These are phyloP conservation scores for Sphaerulina populicola DNA, from an alignment of 2,329 filamentous ascomycete species.

Conservation along the genomic window DNA sequence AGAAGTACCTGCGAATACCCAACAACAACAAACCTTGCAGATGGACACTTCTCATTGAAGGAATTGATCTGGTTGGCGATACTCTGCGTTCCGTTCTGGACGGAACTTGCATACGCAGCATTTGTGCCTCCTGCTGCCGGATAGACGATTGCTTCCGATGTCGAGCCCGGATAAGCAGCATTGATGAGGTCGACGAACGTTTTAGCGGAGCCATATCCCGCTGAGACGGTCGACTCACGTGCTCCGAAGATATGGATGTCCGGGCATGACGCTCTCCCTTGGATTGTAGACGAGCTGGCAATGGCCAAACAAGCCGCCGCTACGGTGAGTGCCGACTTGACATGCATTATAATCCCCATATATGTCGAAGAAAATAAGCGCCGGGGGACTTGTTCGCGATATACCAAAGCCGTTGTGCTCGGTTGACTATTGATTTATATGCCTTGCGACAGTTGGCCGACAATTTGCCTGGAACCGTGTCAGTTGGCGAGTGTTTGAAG, in stretches of 20 bases:
- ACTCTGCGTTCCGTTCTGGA: conserved; percentile 43
- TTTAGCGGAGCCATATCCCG: conserved; percentile 35
- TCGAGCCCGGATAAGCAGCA: conserved; percentile 35
- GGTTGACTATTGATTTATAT: background rate
- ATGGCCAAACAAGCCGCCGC: background rate
- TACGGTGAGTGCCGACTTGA: background rate
- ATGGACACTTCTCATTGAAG: conserved; percentile 22
- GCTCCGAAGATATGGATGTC: conserved; percentile 41
- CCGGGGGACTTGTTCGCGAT: background rate
- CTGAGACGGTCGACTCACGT: conserved; percentile 35
- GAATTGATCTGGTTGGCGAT: conserved; percentile 30
- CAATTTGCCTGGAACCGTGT: conserved; percentile 2
- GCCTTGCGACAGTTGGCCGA: background rate
- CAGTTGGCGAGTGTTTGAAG: background rate
- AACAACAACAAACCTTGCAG: conserved; percentile 23
- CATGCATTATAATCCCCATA: background rate
- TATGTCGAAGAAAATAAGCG: too few relatives aligned
- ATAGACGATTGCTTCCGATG: conserved; percentile 38
- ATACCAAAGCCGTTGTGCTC: background rate
- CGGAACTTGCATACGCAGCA: conserved; percentile 52
- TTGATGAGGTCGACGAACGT: conserved; percentile 37
- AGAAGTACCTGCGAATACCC: conserved; percentile 32
- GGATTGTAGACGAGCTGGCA: background rate
- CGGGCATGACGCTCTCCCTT: conserved; percentile 29
- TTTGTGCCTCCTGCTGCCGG: conserved; percentile 52